These are phyloP conservation scores for Wickerhamomyces ciferrii DNA, from an alignment of 805 yeast genomes.

Conservation along the genomic window DNA sequence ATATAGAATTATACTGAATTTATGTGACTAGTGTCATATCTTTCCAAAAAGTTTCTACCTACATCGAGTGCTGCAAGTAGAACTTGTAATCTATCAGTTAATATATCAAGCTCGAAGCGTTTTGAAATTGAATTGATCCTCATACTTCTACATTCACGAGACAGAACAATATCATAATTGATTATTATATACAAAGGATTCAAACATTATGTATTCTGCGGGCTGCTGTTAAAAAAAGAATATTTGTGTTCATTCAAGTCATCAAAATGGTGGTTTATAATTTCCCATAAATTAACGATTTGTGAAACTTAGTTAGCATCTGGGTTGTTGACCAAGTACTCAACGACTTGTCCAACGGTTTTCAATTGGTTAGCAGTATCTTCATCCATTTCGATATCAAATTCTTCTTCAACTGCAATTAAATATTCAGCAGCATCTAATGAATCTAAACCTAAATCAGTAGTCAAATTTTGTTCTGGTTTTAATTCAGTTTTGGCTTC, in stretches of 20 bases:
- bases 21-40: too few relatives aligned
- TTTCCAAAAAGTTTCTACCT: too few relatives aligned
- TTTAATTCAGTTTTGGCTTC: conserved; percentile 45
- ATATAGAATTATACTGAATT: too few relatives aligned
- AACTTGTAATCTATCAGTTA: too few relatives aligned
- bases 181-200: background rate
- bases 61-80: too few relatives aligned
- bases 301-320: conserved; percentile 27
- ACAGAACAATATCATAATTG: background rate
- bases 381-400: conserved; percentile 79
- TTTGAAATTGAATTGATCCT: too few relatives aligned
- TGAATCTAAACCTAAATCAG: conserved; percentile 84
- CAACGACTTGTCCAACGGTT: conserved; percentile 90
- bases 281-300: background rate
- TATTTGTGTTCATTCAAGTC: background rate
- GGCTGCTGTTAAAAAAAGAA: background rate
- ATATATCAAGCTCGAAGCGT: too few relatives aligned
- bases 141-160: too few relatives aligned
- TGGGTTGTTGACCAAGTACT: conserved; percentile 72
- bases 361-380: conserved; percentile 83
- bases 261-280: background rate
- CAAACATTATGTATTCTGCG: background rate
- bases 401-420: conserved; percentile 93
- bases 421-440: conserved; percentile 93
- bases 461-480: conserved; percentile 31